Evolutionary conservation across 768 basidiomycete species (phyloP), one percentile per base, ranked within the genome.

Genomic region (Lentinus brumalis): DNA sequence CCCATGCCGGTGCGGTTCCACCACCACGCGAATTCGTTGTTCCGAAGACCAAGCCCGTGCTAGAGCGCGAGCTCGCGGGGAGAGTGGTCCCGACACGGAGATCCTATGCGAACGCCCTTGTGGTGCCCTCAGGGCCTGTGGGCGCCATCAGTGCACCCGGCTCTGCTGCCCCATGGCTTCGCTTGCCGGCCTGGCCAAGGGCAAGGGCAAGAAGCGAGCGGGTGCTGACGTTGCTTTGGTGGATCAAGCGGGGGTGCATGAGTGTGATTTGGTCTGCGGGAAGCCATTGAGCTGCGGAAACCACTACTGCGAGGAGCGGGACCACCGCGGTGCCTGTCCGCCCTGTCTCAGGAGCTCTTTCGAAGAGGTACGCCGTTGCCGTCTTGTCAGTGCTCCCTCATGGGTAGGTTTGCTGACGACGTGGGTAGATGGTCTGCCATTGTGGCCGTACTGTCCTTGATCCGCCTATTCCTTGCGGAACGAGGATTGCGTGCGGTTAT

Each of bases 391-490:
- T 30, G 16, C 46, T 57, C 47, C 63, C 14, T 21, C n/a, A 18
- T 30, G 3, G 52, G 2, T 39, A 12, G 5, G 16, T 5, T n/a
- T 38, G 16, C 30, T 58, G 31, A 57, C 44, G 9, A 15, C 10
- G 5, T 41, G 18, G 18, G 30, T 67, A 92, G 86, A 75, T 95
- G 56, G 73, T 89, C 10, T 98, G 96, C 70, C 75, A 82, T 50
- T 98, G 96, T 71, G 91, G 90, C 0, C 81, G 86, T n/a, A 98
- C 94, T 2, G 81, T 92, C 15, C 76, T 95, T 21, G 89, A 94
- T 38, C 96, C 96, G 0, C 96, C 96, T 0, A 86, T 97, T 40
- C 84, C 89, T 0, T 98, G 96, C 66, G 94, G 92, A 15, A 95
- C 91, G 0, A 76, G 75, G 30, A 85, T 99, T 65, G 74, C 77